Conservation (phyloP, 1,284 basidiomycete genomes). For the Marasmius sp. region DNA sequence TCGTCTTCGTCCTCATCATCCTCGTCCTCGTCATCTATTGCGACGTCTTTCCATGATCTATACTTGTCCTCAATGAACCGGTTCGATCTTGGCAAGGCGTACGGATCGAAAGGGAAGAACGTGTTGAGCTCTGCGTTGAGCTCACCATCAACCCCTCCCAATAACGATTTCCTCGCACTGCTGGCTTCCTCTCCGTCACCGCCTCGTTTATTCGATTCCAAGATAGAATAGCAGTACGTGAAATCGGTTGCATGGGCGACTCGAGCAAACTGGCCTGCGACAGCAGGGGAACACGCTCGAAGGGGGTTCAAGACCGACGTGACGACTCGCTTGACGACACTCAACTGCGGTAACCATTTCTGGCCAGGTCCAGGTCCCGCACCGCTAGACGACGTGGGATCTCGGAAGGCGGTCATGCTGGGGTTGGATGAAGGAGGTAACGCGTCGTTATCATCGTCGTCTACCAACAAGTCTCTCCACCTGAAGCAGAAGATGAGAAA, state of each 20-base stretch:
- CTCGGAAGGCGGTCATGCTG: conserved; percentile 85
- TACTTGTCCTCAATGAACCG: conserved; percentile 73
- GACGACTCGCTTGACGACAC: neutral
- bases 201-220: conserved; percentile 77
- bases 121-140: conserved; percentile 80
- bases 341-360: neutral
- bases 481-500: conserved; percentile 99
- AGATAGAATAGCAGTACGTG: conserved; percentile 92
- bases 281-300: conserved; percentile 87
- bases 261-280: conserved; percentile 93
- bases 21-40: conserved; percentile 71
- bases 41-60: conserved; percentile 74
- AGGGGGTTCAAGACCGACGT: conserved; percentile 1
- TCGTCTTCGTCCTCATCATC: conserved; percentile 60
- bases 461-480: conserved; percentile 85
- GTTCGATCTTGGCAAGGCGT: conserved; percentile 78
- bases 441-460: conserved; percentile 51
- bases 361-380: neutral
- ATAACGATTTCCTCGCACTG: neutral
- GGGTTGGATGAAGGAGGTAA: neutral
- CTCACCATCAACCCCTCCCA: conserved; percentile 24
- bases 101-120: conserved; percentile 99
- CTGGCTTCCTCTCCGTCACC: neutral
- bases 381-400: neutral
- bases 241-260: conserved; percentile 91